Conservation (phyloP, 2,329 filamentous ascomycete genomes). For the Xylariaceae sp. region DNA sequence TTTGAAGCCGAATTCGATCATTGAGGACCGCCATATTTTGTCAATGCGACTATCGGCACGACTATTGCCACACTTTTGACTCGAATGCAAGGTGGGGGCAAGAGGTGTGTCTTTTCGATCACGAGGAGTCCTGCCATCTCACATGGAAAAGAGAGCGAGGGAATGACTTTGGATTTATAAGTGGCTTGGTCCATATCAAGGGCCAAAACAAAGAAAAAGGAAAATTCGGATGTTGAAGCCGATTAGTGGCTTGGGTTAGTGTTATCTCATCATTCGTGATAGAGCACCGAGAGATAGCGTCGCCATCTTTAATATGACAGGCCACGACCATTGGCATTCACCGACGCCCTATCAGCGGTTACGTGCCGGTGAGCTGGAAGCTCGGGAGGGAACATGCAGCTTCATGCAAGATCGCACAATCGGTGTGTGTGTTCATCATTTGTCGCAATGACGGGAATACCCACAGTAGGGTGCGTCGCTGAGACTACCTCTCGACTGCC, state of each 20-base stretch:
- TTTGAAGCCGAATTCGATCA: conserved; percentile 23
- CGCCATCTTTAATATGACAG: not conserved
- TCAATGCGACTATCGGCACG: conserved; percentile 10
- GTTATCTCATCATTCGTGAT: conserved; percentile 5
- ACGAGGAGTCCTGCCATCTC: not conserved
- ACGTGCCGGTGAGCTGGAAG: not conserved
- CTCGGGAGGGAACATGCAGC: conserved; percentile 3
- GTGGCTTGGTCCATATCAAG: not conserved
- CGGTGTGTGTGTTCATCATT: not conserved
- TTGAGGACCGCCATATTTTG: conserved; percentile 20
- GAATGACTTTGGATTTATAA: not conserved
- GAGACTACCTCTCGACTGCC: too few species aligned
- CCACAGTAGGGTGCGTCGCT: too few species aligned
- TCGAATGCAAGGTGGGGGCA: not conserved
- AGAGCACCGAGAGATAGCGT: conserved; percentile 5
- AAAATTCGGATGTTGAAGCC: not conserved
- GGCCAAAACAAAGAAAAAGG: not conserved
- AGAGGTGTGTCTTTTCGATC: not conserved
- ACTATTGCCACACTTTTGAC: not conserved
- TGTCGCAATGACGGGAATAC: too few species aligned
- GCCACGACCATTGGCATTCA: not conserved
- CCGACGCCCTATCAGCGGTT: conserved; percentile 4
- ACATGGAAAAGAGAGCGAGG: not conserved
- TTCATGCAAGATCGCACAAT: conserved; percentile 10
- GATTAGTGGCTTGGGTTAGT: conserved; percentile 4